phyloP scores from a whole-genome alignment of 1,139 yeast genomes.

The Geotrichum restrictum region DNA sequence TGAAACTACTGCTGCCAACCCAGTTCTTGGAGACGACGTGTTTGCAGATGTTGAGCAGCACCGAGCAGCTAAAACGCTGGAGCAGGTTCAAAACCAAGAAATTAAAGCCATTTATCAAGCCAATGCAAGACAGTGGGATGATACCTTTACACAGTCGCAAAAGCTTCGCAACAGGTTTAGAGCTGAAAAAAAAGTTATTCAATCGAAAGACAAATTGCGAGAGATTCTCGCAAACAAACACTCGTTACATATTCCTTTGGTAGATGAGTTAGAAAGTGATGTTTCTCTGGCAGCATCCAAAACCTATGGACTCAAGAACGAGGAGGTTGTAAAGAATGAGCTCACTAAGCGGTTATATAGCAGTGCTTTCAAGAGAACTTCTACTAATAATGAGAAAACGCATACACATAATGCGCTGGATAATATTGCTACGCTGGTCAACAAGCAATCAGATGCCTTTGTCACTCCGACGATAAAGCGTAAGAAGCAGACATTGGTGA shows the following conservation, averaged over 20 bases:
- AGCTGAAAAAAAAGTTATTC: constrained; percentile 20
- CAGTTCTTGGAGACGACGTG: constrained; percentile 21
- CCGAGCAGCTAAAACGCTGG: constrained; percentile 12
- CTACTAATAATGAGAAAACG: background rate
- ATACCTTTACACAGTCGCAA: constrained; percentile 27
- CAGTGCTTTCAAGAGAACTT: background rate
- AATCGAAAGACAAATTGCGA: constrained; percentile 21
- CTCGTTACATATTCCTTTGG: constrained; percentile 23
- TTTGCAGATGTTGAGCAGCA: constrained; percentile 26
- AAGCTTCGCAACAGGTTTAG: constrained; percentile 26
- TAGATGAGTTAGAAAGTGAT: constrained; percentile 20
- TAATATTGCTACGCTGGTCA: constrained; percentile 4
- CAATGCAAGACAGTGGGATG: constrained; percentile 27
- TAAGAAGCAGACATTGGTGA: background rate
- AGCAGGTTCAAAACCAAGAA: constrained; percentile 19
- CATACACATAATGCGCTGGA: background rate
- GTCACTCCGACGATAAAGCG: background rate
- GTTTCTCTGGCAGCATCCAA: constrained; percentile 10
- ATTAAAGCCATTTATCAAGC: constrained; percentile 21
- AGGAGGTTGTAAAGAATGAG: background rate
- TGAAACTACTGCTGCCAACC: background rate
- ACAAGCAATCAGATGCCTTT: constrained; percentile 6
- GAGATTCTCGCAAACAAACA: constrained; percentile 22
- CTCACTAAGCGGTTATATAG: constrained; percentile 6
- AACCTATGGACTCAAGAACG: background rate